Evolutionary conservation across 2,329 filamentous ascomycete genomes (phyloP).

Genomic region (Penicillium sp.): DNA sequence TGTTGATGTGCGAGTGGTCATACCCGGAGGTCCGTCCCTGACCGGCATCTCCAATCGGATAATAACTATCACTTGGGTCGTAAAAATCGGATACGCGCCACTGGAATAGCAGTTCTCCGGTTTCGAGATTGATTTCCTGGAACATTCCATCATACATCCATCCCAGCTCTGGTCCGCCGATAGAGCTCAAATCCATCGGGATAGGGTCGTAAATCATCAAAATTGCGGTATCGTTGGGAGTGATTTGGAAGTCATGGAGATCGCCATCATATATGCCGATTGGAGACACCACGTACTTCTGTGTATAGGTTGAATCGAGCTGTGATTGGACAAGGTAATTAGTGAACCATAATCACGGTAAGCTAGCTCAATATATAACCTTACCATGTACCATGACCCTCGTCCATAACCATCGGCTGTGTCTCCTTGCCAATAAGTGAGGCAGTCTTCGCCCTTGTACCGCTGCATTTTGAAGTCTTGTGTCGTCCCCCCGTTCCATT

Average conservation of each 20-base stretch:
- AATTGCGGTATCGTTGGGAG: constrained; percentile 43
- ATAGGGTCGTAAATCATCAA: constrained; percentile 45
- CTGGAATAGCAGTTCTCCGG: constrained; percentile 45
- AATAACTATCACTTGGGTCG: constrained; percentile 23
- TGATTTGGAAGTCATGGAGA: constrained; percentile 49
- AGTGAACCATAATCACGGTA: not conserved
- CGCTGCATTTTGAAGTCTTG: constrained; percentile 51
- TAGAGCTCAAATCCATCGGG: constrained; percentile 40
- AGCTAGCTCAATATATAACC: constrained; percentile 30
- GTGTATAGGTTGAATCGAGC: constrained; percentile 34
- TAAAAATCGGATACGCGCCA: constrained; percentile 49
- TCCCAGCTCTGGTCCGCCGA: constrained; percentile 40
- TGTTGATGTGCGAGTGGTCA: constrained; percentile 59
- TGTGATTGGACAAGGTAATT: constrained; percentile 6
- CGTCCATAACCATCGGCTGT: constrained; percentile 48
- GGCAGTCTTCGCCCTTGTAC: constrained; percentile 46
- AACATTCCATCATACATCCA: constrained; percentile 46
- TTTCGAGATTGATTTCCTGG: constrained; percentile 49
- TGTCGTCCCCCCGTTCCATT: constrained; percentile 38
- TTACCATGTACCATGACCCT: constrained; percentile 33
- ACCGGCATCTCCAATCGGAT: constrained; percentile 17
- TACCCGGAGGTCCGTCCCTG: constrained; percentile 35
- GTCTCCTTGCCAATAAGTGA: constrained; percentile 53
- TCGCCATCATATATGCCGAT: constrained; percentile 31
- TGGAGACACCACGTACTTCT: constrained; percentile 25